Percentiles rank a stretch among this genome's conserved stretches.
These are phyloP conservation scores for Suillus hirtellus DNA, from an alignment of 768 basidiomycete species.

Conservation along the genomic window DNA sequence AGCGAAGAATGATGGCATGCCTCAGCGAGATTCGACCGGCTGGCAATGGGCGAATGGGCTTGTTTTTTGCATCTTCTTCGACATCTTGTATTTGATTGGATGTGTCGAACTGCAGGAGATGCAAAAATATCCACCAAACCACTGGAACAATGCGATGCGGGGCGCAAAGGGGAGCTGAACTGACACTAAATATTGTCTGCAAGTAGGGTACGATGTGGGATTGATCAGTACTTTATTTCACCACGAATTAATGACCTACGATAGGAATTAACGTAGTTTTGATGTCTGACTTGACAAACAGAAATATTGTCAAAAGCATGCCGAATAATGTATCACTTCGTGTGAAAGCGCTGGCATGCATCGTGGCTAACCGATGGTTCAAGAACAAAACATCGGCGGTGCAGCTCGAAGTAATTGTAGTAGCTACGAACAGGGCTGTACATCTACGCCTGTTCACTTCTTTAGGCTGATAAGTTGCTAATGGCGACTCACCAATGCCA, in stretches of 20 bases:
- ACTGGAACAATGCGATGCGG: not conserved
- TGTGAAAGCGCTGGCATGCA: not conserved
- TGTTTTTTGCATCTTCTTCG: not conserved
- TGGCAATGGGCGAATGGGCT: not conserved
- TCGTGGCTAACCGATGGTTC: not conserved
- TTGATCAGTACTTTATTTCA: not conserved
- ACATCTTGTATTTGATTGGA: not conserved
- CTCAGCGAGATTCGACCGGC: not conserved
- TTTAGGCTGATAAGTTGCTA: too few species aligned
- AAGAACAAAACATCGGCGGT: not conserved
- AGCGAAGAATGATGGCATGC: not conserved
- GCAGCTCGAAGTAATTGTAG: not conserved
- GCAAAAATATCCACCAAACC: conserved; percentile 2
- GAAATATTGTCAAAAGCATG: not conserved
- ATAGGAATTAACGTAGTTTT: not conserved
- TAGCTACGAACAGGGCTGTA: too few species aligned
- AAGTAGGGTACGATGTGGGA: not conserved
- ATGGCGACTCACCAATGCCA: too few species aligned
- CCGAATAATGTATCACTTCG: not conserved
- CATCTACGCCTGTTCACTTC: too few species aligned
- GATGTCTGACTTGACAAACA: not conserved
- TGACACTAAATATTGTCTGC: not conserved
- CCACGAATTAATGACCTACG: not conserved
- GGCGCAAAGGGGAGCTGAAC: not conserved
- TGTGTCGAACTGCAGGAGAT: not conserved